Conservation (phyloP, 2,329 filamentous ascomycete species). For the Madurella mycetomatis region DNA sequence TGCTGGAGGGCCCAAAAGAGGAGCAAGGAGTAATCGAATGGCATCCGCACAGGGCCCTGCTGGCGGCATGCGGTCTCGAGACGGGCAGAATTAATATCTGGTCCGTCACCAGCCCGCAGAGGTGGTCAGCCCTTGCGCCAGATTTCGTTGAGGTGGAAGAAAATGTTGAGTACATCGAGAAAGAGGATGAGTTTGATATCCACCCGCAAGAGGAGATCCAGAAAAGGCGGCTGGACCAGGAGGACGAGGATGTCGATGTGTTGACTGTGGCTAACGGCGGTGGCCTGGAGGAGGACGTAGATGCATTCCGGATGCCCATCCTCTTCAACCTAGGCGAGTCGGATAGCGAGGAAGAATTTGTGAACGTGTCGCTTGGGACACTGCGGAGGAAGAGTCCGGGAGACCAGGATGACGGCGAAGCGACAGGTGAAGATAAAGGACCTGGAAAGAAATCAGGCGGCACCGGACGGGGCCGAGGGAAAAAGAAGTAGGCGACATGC, state of each 20-base stretch:
- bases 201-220: constrained; percentile 93
- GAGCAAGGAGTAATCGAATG: constrained; percentile 96
- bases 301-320: constrained; percentile 81
- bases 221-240: constrained; percentile 80
- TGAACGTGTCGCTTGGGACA: constrained; percentile 67
- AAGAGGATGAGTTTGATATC: constrained; percentile 97
- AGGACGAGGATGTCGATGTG: constrained; percentile 92
- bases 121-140: constrained; percentile 93
- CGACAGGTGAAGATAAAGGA: constrained; percentile 40
- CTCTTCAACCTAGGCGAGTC: constrained; percentile 89
- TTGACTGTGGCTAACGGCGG: constrained; percentile 66
- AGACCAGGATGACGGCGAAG: constrained; percentile 61
- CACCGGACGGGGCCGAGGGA: constrained; percentile 35
- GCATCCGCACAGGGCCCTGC: constrained; percentile 83
- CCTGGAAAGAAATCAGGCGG: constrained; percentile 40
- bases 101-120: constrained; percentile 91
- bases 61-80: constrained; percentile 89
- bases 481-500: constrained; percentile 33
- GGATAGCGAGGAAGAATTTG: constrained; percentile 88
- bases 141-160: constrained; percentile 98
- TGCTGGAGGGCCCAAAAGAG: constrained; percentile 93
- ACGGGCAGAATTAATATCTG: constrained; percentile 92
- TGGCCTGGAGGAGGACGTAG: constrained; percentile 50
- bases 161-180: constrained; percentile 93
- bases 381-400: constrained; percentile 83